phyloP scores from a whole-genome alignment of 345 rosid species.

The Linum trigynum region DNA sequence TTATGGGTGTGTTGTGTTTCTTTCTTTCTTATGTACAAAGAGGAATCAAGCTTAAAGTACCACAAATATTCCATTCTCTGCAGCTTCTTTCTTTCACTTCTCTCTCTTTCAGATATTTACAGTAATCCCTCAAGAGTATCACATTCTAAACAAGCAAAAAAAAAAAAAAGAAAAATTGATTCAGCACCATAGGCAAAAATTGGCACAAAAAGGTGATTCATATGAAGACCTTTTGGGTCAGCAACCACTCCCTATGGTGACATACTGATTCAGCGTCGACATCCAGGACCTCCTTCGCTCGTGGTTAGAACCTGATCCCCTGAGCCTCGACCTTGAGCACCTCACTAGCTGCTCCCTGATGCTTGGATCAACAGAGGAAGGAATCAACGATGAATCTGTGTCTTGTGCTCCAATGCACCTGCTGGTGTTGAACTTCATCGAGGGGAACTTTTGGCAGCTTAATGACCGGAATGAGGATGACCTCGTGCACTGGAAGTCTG shows the following conservation, averaged over 20 bases:
- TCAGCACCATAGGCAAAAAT: background rate
- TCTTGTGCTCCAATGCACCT: constrained; percentile 65
- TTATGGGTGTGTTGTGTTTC: background rate
- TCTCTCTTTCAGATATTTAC: constrained; percentile 9
- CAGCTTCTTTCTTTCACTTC: constrained; percentile 8
- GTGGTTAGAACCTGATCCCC: constrained; percentile 34
- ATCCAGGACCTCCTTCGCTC: constrained; percentile 68
- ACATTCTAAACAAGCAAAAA: background rate
- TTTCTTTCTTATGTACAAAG: background rate
- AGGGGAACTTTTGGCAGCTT: constrained; percentile 61
- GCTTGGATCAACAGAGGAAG: constrained; percentile 25
- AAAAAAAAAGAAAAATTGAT: background rate
- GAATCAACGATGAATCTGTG: constrained; percentile 41
- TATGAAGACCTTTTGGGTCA: constrained; percentile 16
- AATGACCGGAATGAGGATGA: constrained; percentile 67
- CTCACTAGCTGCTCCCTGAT: constrained; percentile 29
- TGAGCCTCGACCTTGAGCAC: constrained; percentile 46
- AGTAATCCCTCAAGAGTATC: constrained; percentile 6
- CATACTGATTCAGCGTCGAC: constrained; percentile 62
- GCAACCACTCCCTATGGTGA: constrained; percentile 50
- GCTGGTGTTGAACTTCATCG: constrained; percentile 27
- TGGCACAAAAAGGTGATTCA: background rate
- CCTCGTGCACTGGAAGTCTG: constrained; percentile 38
- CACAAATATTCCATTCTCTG: background rate
- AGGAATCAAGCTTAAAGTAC: background rate